Percentiles rank a stretch among this genome's conserved stretches.
Evolutionary conservation across 306 rosid species (phyloP).

Genomic region (Trifolium fragiferum): DNA sequence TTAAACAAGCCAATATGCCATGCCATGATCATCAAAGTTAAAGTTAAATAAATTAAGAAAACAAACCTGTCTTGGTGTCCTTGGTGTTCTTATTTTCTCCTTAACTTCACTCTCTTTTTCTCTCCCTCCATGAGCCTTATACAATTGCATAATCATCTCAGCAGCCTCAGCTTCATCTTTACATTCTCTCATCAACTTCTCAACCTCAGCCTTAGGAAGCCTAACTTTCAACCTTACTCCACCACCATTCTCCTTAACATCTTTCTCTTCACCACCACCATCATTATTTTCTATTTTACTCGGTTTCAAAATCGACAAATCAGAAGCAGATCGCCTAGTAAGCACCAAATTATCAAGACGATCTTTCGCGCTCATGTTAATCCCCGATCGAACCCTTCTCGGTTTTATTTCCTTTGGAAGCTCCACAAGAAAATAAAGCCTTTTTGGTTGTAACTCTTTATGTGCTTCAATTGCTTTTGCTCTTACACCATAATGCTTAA

Average conservation of each 20-base stretch:
- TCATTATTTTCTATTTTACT: conserved; percentile 25
- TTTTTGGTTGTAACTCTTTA: conserved; percentile 58
- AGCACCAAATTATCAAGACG: conserved; percentile 77
- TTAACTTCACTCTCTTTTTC: conserved; percentile 35
- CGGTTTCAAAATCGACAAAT: conserved; percentile 68
- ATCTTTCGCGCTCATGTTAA: conserved; percentile 87
- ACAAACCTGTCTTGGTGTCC: conserved; percentile 49
- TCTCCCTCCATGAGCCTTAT: conserved; percentile 44
- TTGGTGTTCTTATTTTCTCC: conserved; percentile 42
- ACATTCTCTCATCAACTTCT: conserved; percentile 71
- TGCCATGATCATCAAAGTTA: background rate
- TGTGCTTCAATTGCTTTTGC: conserved; percentile 71
- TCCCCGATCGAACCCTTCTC: conserved; percentile 87
- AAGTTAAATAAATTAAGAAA: conserved; percentile 17
- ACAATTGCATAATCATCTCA: conserved; percentile 68
- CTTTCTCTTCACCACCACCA: background rate
- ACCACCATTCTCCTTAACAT: conserved; percentile 36
- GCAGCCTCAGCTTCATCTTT: conserved; percentile 74
- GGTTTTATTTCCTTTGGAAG: conserved; percentile 61
- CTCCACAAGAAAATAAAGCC: conserved; percentile 86
- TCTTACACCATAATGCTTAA: conserved; percentile 80
- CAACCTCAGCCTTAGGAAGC: conserved; percentile 81
- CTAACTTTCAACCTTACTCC: conserved; percentile 66
- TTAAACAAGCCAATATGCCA: background rate
- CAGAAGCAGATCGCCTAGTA: conserved; percentile 76